Evolutionary conservation across 176 grass and related monocot species (phyloP).

Genomic region (Elaeis guineensis): DNA sequence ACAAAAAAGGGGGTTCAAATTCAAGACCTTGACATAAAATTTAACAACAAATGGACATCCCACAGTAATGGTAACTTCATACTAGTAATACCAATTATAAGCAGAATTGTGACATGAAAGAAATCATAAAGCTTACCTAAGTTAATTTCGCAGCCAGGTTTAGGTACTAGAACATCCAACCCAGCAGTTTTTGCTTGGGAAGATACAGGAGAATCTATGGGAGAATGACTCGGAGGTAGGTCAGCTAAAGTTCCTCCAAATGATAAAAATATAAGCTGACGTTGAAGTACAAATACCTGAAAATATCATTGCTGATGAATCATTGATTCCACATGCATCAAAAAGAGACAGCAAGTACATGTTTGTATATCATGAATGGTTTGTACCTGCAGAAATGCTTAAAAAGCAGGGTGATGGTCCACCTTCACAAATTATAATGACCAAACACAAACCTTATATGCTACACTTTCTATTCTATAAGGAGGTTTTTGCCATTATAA

Average conservation of each 20-base stretch:
- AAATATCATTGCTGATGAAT: conserved; percentile 5
- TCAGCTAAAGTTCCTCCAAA: conserved; percentile 69
- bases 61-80: background rate
- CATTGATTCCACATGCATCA: too few species aligned
- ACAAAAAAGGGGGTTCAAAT: conserved; percentile 7
- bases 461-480: too few species aligned
- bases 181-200: conserved; percentile 36
- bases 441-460: too few species aligned
- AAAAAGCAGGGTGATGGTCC: too few species aligned
- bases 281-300: conserved; percentile 93
- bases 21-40: background rate
- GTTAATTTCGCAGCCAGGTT: conserved; percentile 72
- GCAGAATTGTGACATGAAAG: too few species aligned
- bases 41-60: background rate
- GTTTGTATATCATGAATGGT: too few species aligned
- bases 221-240: conserved; percentile 42
- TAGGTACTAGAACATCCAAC: conserved; percentile 52
- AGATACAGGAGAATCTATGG: conserved; percentile 37
- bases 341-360: too few species aligned
- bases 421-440: too few species aligned
- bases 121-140: conserved; percentile 41
- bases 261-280: conserved; percentile 83
- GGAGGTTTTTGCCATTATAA: too few species aligned
- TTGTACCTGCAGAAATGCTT: too few species aligned
- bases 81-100: too few species aligned